Base-by-base conservation (phyloP, 768 basidiomycete species). In the Pulveroboletus sp. region DNA sequence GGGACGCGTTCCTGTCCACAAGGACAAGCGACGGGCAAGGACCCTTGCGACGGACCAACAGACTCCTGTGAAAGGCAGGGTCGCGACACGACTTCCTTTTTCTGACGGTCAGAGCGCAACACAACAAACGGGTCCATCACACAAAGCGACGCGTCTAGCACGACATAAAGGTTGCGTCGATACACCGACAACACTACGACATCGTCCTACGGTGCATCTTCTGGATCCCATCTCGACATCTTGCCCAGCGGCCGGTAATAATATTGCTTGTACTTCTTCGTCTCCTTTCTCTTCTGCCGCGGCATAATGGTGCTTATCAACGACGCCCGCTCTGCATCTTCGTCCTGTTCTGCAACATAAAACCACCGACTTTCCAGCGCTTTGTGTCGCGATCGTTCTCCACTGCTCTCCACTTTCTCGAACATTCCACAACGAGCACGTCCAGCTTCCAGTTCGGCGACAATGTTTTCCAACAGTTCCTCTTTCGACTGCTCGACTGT, bases 251-350 rank as follows among this genome's bases (percentile, higher is more conserved):
- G 88, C 27, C 76, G 75, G 70, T 82, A 90, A 68, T 90, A 91
- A 69, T 91, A 91, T 64, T 88, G 85, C 66, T 90, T 90, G 54
- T 84, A 86, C 69, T 88, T 85, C 76, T 85, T 89, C 64, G 86
- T 90, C 68, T 81, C 85, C 41, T 70, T 82, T 47, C 88, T 71
- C 69, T 89, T 90, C 47, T 75, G 85, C 12, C 85, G 79, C 2
- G 85, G 85, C 85, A 87, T 86, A 74, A 87, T 81, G 52, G 80
- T 82, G 59, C 73, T 67, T 49, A 89, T 78, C 51, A 88, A 66
- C 56, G 71, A 64, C 28, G 86, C 86, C n/a, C 86, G 75, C 49
- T 88, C 86, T 56, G 73, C 72, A 61, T 89, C 86, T 57, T 77
- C 73, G 57, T 89, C 86, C 61, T 73, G 64, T 60, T 88, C 86